A percentile compares a stretch with the other conserved stretches of the same genome.
phyloP scores from a whole-genome alignment of 2,329 filamentous ascomycete species.

The Exophiala alcalophila region DNA sequence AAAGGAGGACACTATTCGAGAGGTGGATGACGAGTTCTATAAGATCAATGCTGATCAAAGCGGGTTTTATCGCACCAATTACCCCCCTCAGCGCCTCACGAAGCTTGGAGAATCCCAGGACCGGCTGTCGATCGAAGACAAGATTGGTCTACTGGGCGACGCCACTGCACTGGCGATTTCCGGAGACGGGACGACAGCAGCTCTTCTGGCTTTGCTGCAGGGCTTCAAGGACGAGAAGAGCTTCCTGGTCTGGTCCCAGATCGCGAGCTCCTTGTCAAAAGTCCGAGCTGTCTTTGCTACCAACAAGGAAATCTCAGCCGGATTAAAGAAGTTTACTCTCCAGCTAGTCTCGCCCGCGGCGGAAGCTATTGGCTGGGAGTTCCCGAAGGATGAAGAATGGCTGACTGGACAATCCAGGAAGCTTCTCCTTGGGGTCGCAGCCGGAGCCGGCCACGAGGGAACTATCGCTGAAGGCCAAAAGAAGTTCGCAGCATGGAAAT shows the following conservation, averaged over 20 bases:
- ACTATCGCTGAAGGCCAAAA: constrained; percentile 70
- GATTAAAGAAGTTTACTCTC: constrained; percentile 71
- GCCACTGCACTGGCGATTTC: constrained; percentile 85
- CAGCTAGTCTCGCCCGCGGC: constrained; percentile 73
- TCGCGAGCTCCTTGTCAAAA: constrained; percentile 70
- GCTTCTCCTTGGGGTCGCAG: constrained; percentile 72
- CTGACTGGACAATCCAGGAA: constrained; percentile 79
- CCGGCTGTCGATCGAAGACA: constrained; percentile 77
- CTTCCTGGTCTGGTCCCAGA: constrained; percentile 86
- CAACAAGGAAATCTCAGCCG: constrained; percentile 67
- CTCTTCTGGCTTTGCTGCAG: constrained; percentile 77
- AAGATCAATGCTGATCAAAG: constrained; percentile 88
- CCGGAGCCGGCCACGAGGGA: constrained; percentile 69
- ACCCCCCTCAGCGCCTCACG: constrained; percentile 76
- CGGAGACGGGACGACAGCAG: constrained; percentile 76
- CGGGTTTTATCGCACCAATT: constrained; percentile 90
- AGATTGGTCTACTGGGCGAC: constrained; percentile 88
- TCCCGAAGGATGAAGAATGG: constrained; percentile 73
- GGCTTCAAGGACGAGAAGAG: constrained; percentile 79
- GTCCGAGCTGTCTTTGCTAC: constrained; percentile 83
- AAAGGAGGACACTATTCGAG: constrained; percentile 71
- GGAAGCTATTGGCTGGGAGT: constrained; percentile 82
- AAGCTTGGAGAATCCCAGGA: constrained; percentile 76
- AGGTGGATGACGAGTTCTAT: constrained; percentile 74
- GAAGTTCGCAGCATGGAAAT: constrained; percentile 76